Evolutionary conservation across 805 yeast species (phyloP).

Genomic region (Sugiyamaella boreocaroliniensis): DNA sequence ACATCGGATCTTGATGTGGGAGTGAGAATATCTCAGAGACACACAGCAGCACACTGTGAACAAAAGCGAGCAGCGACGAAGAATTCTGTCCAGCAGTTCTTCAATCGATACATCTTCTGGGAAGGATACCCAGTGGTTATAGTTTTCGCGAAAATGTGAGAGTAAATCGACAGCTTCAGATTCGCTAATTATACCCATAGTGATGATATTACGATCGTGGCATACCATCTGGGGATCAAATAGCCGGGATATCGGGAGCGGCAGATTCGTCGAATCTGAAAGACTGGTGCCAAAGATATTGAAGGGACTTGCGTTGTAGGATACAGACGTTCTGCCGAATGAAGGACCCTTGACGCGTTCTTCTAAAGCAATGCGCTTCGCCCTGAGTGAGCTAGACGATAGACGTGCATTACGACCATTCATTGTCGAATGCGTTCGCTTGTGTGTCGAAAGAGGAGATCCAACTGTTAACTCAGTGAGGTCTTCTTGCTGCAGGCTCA

Average conservation of each 20-base stretch:
- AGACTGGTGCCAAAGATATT: slow-evolving; percentile 33
- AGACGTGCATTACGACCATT: neutral
- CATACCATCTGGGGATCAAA: slow-evolving; percentile 26
- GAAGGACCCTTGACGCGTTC: slow-evolving; percentile 17
- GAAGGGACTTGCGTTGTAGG: slow-evolving; percentile 42
- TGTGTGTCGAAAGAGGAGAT: neutral
- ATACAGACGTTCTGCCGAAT: slow-evolving; percentile 34
- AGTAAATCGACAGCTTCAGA: slow-evolving; percentile 46
- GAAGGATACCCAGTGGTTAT: slow-evolving; percentile 73
- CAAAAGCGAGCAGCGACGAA: slow-evolving; percentile 50
- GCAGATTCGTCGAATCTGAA: slow-evolving; percentile 28
- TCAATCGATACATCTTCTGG: slow-evolving; percentile 48
- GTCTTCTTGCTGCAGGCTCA: neutral
- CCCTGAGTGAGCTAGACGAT: neutral
- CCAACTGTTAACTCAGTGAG: neutral
- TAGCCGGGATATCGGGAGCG: slow-evolving; percentile 35
- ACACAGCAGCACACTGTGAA: slow-evolving; percentile 60
- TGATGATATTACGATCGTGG: slow-evolving; percentile 42
- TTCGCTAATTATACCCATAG: slow-evolving; percentile 42
- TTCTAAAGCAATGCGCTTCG: slow-evolving; percentile 6
- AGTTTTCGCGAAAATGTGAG: slow-evolving; percentile 54
- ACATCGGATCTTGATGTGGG: slow-evolving; percentile 35
- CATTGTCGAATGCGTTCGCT: neutral
- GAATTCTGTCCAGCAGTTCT: slow-evolving; percentile 42
- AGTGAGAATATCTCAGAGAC: slow-evolving; percentile 47